These are phyloP conservation scores for Blastocystis sp. DNA, from an alignment of 352 stramenopile genomes.

Conservation along the genomic window DNA sequence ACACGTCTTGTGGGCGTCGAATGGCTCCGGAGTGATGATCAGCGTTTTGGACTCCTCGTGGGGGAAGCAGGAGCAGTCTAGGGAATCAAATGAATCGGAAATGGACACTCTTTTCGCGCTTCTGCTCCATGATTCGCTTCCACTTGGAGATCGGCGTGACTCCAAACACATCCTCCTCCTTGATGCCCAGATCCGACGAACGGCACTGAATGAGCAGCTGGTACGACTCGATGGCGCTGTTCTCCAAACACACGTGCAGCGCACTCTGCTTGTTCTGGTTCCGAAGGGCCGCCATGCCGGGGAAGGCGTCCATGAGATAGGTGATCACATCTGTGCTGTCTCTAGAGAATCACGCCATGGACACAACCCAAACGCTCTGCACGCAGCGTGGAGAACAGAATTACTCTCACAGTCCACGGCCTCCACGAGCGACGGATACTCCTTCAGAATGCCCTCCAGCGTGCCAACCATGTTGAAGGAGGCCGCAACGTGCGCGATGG, in stretches of 20 bases:
- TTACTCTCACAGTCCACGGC: slow-evolving; percentile 26
- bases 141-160: slow-evolving; percentile 27
- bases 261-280: slow-evolving; percentile 34
- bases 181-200: slow-evolving; percentile 19
- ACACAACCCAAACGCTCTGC: not conserved
- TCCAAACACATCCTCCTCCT: slow-evolving; percentile 36
- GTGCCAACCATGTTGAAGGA: slow-evolving; percentile 35
- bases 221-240: slow-evolving; percentile 17
- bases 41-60: slow-evolving; percentile 45
- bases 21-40: slow-evolving; percentile 28
- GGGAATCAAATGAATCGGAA: not conserved
- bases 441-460: slow-evolving; percentile 10
- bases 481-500: slow-evolving; percentile 44
- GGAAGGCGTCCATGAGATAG: slow-evolving; percentile 49
- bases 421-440: slow-evolving; percentile 16
- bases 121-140: slow-evolving; percentile 74
- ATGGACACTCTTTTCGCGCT: slow-evolving; percentile 27
- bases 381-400: slow-evolving; percentile 36
- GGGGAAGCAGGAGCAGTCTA: slow-evolving; percentile 46
- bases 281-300: slow-evolving; percentile 11
- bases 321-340: slow-evolving; percentile 16
- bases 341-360: not conserved
- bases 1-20: slow-evolving; percentile 43
- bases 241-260: slow-evolving; percentile 52
- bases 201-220: slow-evolving; percentile 42